Base-by-base conservation (phyloP, 805 yeast genomes). In the Candida loeiensis region DNA sequence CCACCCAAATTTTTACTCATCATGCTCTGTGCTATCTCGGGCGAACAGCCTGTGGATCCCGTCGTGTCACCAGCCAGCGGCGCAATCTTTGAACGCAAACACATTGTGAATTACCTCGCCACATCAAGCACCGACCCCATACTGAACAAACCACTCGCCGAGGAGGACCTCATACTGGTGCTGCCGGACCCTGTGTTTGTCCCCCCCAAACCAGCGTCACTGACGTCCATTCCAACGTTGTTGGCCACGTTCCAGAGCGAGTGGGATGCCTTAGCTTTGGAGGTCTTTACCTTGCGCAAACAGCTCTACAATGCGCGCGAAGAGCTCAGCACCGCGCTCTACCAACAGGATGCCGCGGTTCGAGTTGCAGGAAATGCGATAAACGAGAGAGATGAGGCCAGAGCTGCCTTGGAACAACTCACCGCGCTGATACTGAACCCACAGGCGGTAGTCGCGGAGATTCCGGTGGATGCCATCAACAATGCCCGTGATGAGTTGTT, bases 321-420 rank as follows among this genome's bases (percentile, higher is more conserved):
- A 49, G 91, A 88, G 51, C 65, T 90, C 36, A 81, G 93, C 21
- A 65, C 83, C 2, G 82, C 95, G 0, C 63, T 89, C 29, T 90
- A 88, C 53, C 83, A 82, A 53, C 85, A 85, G 47, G 98, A 90
- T 57, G 96, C 97, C 0, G 95, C 96, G 2, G 80, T 85, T 3
- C 68, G 90, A 41, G 96, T 90, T 1, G 95, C 91, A 1, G 80
- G 95, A 0, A 71, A 73, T 24, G 79, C 87, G 1, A 66, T 82
- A n/a, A 71, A 72, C 40, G 96, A 90, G 51, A 66, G 89, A 29
- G 95, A 87, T 45, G 85, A 80, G 34, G 83, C 90, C 2, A 72
- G 73, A 45, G 55, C 55, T n/a, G 88, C 89, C 2, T 64, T 89
- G 40, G 75, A 77, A 36, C 70, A 76, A 39, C 60, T 86, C 40